phyloP scores from a whole-genome alignment of 805 yeast species.

The Ogataea henricii region DNA sequence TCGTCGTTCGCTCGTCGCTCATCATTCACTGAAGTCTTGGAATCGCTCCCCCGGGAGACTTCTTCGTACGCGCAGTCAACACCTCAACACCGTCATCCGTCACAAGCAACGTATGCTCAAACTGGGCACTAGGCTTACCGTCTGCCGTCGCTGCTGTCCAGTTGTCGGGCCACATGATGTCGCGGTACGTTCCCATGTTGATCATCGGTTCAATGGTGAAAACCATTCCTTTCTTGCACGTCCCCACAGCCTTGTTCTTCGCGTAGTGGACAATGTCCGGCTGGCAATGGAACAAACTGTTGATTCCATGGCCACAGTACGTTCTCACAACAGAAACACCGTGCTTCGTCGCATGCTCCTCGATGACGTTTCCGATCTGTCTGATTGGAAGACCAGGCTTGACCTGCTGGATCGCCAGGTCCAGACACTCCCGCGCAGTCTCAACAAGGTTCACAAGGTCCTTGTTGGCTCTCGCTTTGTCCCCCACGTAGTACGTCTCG shows the following conservation, averaged over 20 bases:
- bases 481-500: slow-evolving; percentile 96
- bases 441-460: slow-evolving; percentile 90
- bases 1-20: neutral
- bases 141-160: slow-evolving; percentile 95
- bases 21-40: slow-evolving; percentile 40
- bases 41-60: slow-evolving; percentile 88
- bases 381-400: slow-evolving; percentile 93
- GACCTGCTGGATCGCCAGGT: slow-evolving; percentile 77
- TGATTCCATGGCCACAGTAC: slow-evolving; percentile 93
- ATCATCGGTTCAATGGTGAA: slow-evolving; percentile 99
- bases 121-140: slow-evolving; percentile 89
- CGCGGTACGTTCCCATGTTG: slow-evolving; percentile 78
- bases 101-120: slow-evolving; percentile 89
- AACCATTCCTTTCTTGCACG: slow-evolving; percentile 93
- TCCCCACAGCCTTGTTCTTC: slow-evolving; percentile 88
- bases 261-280: slow-evolving; percentile 96
- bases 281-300: slow-evolving; percentile 82
- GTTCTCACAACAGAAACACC: slow-evolving; percentile 85
- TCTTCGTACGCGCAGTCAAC: slow-evolving; percentile 74
- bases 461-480: slow-evolving; percentile 74
- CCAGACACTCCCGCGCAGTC: slow-evolving; percentile 84
- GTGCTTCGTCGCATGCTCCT: slow-evolving; percentile 77
- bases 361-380: slow-evolving; percentile 83
- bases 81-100: slow-evolving; percentile 94
- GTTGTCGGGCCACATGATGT: slow-evolving; percentile 92